Evolutionary conservation across 768 basidiomycete species (phyloP).

Genomic region (Sporobolomyces roseus): DNA sequence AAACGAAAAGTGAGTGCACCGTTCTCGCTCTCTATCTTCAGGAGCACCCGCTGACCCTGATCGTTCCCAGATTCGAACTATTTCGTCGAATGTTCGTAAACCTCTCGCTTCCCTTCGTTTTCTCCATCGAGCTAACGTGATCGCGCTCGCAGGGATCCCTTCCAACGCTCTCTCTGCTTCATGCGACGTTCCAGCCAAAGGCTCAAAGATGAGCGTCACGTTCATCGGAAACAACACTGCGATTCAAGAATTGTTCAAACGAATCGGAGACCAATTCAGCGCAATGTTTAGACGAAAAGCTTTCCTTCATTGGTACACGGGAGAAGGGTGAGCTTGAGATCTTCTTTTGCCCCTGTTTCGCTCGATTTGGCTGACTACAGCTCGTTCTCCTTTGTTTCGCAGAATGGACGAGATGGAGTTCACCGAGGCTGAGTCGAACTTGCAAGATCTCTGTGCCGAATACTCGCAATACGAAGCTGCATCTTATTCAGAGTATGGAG

Average conservation of each 20-base stretch:
- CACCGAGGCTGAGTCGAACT: slow-evolving; percentile 37
- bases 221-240: slow-evolving; percentile 97
- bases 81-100: slow-evolving; percentile 59
- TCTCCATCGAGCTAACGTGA: no score
- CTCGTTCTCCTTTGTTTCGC: not conserved
- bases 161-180: slow-evolving; percentile 88
- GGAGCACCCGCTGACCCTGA: not conserved
- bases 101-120: no score
- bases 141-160: no score
- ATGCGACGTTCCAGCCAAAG: slow-evolving; percentile 94
- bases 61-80: not conserved
- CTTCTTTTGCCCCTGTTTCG: not conserved
- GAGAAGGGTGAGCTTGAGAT: slow-evolving; percentile 63
- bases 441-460: slow-evolving; percentile 39
- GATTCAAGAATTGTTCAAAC: slow-evolving; percentile 97
- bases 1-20: slow-evolving; percentile 77
- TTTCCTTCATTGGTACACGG: slow-evolving; percentile 56
- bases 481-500: no score
- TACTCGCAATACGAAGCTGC: slow-evolving; percentile 49
- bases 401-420: slow-evolving; percentile 69
- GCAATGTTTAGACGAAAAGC: slow-evolving; percentile 80
- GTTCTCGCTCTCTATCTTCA: slow-evolving; percentile 55
- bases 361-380: no score
- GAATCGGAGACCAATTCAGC: slow-evolving; percentile 95
- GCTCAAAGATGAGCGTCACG: slow-evolving; percentile 61